Percentiles rank a stretch among this genome's conserved stretches.
phyloP scores from a whole-genome alignment of 2,329 filamentous ascomycete genomes.

The Penicillium sclerotigenum region DNA sequence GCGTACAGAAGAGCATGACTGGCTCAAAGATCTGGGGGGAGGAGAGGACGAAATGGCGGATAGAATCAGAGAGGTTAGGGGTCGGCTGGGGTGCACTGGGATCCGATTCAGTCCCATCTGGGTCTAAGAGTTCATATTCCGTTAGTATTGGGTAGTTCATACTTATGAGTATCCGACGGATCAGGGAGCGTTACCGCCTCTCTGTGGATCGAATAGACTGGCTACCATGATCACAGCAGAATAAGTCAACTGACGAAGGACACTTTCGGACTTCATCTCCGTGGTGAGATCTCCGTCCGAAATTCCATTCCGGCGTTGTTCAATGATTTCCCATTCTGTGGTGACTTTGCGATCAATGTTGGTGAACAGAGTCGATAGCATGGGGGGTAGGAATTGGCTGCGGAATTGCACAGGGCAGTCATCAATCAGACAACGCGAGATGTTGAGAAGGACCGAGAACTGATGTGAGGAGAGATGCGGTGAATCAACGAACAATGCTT shows the following conservation, averaged over 20 bases:
- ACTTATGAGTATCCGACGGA: neutral
- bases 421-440: constrained; percentile 84
- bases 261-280: constrained; percentile 98
- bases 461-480: constrained; percentile 85
- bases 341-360: constrained; percentile 86
- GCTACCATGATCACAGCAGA: constrained; percentile 89
- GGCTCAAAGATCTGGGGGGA: constrained; percentile 78
- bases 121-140: constrained; percentile 26
- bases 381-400: constrained; percentile 75
- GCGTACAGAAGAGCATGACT: constrained; percentile 85
- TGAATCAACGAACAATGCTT: constrained; percentile 79
- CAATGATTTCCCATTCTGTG: constrained; percentile 78
- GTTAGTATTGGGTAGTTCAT: neutral
- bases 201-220: constrained; percentile 74
- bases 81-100: constrained; percentile 33
- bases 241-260: constrained; percentile 87
- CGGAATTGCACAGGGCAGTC: constrained; percentile 80
- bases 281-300: constrained; percentile 79
- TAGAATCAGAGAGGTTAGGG: constrained; percentile 53
- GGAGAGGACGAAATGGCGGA: constrained; percentile 79
- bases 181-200: constrained; percentile 51
- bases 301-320: constrained; percentile 55
- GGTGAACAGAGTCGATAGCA: constrained; percentile 76
- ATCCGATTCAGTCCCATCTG: constrained; percentile 35
- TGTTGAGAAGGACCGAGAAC: constrained; percentile 84